Conservation (phyloP, 805 yeast genomes). For the Candida coquimbonensis region DNA sequence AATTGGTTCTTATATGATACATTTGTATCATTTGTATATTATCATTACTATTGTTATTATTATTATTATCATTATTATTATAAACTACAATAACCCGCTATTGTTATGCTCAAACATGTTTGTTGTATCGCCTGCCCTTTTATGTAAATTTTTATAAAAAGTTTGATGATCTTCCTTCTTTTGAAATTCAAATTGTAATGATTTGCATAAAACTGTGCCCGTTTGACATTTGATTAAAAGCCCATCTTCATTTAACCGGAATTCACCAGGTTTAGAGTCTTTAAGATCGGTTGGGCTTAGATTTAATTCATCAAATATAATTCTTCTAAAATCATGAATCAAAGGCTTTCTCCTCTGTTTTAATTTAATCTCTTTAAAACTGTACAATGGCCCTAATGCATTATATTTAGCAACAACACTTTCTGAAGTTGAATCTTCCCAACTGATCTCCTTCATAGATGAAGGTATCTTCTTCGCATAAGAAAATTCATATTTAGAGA, state of each 20-base stretch:
- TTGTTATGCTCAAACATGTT: constrained; percentile 5
- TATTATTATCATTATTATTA: too few relatives aligned
- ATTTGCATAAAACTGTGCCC: constrained; percentile 31
- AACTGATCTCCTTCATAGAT: constrained; percentile 35
- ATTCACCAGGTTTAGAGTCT: constrained; percentile 24
- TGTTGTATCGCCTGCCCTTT: constrained; percentile 36
- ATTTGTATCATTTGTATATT: too few relatives aligned
- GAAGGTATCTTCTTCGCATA: constrained; percentile 53
- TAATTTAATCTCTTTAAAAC: constrained; percentile 34
- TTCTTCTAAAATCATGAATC: constrained; percentile 32
- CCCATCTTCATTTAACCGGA: constrained; percentile 15
- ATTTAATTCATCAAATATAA: constrained; percentile 35
- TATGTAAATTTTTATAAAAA: constrained; percentile 38
- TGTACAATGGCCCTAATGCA: constrained; percentile 51
- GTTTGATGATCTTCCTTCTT: constrained; percentile 36
- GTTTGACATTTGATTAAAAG: constrained; percentile 38
- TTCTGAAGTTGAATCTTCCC: constrained; percentile 33
- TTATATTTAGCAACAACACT: constrained; percentile 36
- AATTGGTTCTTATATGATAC: too few relatives aligned
- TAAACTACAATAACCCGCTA: too few relatives aligned
- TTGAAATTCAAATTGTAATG: constrained; percentile 50
- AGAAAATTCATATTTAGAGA: constrained; percentile 31
- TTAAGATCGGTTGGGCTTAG: not conserved
- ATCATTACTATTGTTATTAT: too few relatives aligned
- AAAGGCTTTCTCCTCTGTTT: constrained; percentile 27